phyloP scores from a whole-genome alignment of 331 rosid species.

The Quercus lobata region DNA sequence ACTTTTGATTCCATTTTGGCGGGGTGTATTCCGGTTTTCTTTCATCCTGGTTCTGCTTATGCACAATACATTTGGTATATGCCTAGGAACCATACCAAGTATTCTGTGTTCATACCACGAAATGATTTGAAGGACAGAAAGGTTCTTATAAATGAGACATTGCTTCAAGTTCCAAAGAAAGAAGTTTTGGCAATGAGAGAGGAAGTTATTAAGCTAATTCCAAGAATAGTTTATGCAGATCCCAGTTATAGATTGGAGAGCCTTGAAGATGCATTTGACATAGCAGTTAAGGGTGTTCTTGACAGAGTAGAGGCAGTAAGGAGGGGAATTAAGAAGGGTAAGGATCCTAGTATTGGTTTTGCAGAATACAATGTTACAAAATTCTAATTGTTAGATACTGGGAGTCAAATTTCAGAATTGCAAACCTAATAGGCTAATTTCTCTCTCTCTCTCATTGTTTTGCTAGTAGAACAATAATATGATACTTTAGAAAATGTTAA shows the following conservation, averaged over 20 bases:
- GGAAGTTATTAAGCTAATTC: neutral
- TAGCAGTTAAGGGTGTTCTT: neutral
- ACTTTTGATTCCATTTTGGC: conserved; percentile 11
- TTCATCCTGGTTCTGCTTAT: conserved; percentile 12
- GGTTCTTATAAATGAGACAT: neutral
- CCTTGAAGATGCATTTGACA: neutral
- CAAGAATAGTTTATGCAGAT: neutral
- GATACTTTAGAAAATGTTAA: no score
- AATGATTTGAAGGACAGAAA: neutral
- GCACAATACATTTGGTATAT: conserved; percentile 5
- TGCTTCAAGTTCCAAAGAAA: neutral
- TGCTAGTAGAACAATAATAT: no score
- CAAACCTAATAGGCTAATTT: no score
- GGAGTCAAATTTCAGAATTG: no score
- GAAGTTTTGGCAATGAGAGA: neutral
- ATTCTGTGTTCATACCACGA: conserved; percentile 1
- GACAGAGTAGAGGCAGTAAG: neutral
- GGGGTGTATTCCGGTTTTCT: neutral
- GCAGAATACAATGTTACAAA: neutral
- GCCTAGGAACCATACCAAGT: neutral
- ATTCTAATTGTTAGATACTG: no score
- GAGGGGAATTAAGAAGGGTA: neutral
- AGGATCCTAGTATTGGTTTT: neutral
- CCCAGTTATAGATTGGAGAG: neutral
- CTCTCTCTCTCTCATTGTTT: no score